Percentiles rank a stretch among this genome's conserved stretches.
phyloP scores from a whole-genome alignment of 495 filamentous ascomycete species.

The Oleoguttula mirabilis region DNA sequence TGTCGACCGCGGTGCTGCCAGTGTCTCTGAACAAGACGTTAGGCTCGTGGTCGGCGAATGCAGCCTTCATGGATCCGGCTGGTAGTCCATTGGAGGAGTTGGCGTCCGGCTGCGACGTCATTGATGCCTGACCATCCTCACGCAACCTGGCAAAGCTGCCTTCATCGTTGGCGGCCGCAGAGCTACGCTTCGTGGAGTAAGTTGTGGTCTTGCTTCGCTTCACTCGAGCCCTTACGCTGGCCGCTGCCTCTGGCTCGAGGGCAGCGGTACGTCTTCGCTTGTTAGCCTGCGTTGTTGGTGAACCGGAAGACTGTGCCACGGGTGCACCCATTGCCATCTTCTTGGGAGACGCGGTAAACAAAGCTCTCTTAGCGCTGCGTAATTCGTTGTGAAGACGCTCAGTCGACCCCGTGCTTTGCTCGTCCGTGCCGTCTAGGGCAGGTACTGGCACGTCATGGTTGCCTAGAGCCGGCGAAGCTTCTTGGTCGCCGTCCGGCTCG shows the following conservation, averaged over 20 bases:
- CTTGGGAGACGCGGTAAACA: slow-evolving; percentile 1
- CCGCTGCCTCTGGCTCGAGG: neutral
- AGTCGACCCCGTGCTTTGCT: slow-evolving; percentile 15
- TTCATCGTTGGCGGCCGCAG: neutral
- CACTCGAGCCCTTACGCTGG: neutral
- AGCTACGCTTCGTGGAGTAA: neutral
- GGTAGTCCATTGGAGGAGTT: slow-evolving; percentile 11
- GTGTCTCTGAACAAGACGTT: slow-evolving; percentile 18
- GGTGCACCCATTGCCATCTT: neutral
- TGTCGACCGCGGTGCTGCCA: slow-evolving; percentile 13
- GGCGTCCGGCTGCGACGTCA: slow-evolving; percentile 9
- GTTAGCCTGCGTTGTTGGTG: neutral
- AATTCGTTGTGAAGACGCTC: slow-evolving; percentile 12
- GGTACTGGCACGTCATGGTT: neutral
- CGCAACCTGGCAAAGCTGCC: neutral
- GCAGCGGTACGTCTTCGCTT: neutral
- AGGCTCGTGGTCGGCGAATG: slow-evolving; percentile 18
- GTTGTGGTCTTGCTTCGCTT: neutral
- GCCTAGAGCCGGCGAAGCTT: neutral
- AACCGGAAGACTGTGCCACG: neutral
- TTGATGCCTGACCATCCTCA: neutral
- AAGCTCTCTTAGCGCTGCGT: slow-evolving; percentile 5
- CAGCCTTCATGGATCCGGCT: slow-evolving; percentile 4
- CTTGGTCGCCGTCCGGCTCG: neutral
- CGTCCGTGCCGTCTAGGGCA: slow-evolving; percentile 2